These are phyloP conservation scores for Penicillium sp. DNA, from an alignment of 2,329 filamentous ascomycete species.

Conservation along the genomic window DNA sequence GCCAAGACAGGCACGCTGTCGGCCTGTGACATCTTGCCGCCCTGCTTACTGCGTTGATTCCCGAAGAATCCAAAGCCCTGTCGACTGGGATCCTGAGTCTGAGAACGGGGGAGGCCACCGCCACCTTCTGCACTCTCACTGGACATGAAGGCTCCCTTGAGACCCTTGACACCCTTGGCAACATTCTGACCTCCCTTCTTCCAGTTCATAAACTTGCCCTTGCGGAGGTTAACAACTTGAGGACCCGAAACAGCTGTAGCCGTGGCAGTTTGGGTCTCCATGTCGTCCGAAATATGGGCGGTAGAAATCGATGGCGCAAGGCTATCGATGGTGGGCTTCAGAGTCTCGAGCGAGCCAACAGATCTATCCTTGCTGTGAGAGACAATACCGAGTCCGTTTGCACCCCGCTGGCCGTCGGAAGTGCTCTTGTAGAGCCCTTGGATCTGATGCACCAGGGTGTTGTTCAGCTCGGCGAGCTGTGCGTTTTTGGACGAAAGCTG, in stretches of 20 bases:
- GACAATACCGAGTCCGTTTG: slow-evolving; percentile 61
- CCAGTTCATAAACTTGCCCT: slow-evolving; percentile 94
- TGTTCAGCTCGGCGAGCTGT: slow-evolving; percentile 92
- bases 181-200: slow-evolving; percentile 95
- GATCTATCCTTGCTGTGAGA: slow-evolving; percentile 56
- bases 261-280: slow-evolving; percentile 58
- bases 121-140: slow-evolving; percentile 54
- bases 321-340: slow-evolving; percentile 48
- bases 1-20: slow-evolving; percentile 46
- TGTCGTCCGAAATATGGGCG: slow-evolving; percentile 62
- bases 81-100: slow-evolving; percentile 49
- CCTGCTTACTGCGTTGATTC: slow-evolving; percentile 47
- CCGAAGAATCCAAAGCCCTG: slow-evolving; percentile 73
- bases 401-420: slow-evolving; percentile 36
- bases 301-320: slow-evolving; percentile 62
- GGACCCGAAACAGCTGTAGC: slow-evolving; percentile 68
- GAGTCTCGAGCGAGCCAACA: slow-evolving; percentile 44
- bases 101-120: slow-evolving; percentile 38
- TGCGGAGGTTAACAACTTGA: slow-evolving; percentile 94
- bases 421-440: slow-evolving; percentile 88
- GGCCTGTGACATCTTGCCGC: slow-evolving; percentile 45
- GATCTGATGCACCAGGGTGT: slow-evolving; percentile 90
- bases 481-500: slow-evolving; percentile 92
- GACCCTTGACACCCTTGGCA: slow-evolving; percentile 91
- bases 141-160: slow-evolving; percentile 86